Percentiles rank a stretch among this genome's conserved stretches.
phyloP scores from a whole-genome alignment of 139 green algal genomes.

The Chlamydomonas sp. region DNA sequence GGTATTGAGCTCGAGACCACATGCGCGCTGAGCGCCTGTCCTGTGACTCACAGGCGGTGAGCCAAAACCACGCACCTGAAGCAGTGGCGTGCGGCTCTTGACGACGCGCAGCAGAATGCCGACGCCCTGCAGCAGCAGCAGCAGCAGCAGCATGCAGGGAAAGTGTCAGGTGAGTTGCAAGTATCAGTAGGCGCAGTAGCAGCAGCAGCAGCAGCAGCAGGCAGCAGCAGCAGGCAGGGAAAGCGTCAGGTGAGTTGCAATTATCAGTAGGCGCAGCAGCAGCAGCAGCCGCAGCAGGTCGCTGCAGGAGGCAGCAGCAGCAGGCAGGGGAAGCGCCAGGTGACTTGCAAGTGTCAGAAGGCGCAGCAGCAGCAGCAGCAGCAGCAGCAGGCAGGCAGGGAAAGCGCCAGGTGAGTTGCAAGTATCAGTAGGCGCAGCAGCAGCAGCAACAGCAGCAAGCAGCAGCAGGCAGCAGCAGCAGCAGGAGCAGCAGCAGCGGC shows the following conservation, averaged over 20 bases:
- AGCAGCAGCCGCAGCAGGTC: too few relatives aligned
- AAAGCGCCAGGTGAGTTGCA: too few relatives aligned
- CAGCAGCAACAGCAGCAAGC: too few relatives aligned
- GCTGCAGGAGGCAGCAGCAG: neutral
- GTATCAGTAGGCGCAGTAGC: neutral
- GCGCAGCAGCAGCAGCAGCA: too few relatives aligned
- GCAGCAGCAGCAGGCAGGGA: neutral
- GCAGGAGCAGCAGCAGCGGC: too few relatives aligned
- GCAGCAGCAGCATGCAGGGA: neutral
- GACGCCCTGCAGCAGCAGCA: slow-evolving; percentile 15
- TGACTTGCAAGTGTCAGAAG: neutral
- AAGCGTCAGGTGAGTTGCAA: neutral
- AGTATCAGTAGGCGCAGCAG: too few relatives aligned
- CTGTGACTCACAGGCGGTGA: too few relatives aligned
- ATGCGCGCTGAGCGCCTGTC: too few relatives aligned
- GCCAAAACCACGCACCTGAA: too few relatives aligned
- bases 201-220: slow-evolving; percentile 10
- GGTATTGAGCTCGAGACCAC: too few relatives aligned
- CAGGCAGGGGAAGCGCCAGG: neutral
- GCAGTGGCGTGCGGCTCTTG: slow-evolving; percentile 26
- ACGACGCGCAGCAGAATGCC: slow-evolving; percentile 33
- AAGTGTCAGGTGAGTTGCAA: neutral
- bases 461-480: too few relatives aligned
- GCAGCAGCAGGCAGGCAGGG: too few relatives aligned
- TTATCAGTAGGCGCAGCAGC: neutral